Conservation (phyloP, 352 stramenopile species). For the Globisporangium alternatum region DNA sequence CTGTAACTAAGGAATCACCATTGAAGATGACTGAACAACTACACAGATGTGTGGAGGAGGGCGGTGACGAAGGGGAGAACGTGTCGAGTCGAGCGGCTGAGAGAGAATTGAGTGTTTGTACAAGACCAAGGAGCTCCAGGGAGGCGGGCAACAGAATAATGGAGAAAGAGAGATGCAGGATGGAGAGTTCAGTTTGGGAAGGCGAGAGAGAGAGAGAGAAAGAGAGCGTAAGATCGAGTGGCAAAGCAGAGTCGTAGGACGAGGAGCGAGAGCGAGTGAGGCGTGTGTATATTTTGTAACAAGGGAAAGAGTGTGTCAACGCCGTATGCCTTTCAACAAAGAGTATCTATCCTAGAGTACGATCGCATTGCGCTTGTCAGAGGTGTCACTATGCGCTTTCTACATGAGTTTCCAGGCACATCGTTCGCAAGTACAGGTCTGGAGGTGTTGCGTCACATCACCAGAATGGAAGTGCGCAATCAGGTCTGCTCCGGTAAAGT, state of each 20-base stretch:
- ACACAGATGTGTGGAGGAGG: too few relatives aligned
- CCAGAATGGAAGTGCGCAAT: constrained; percentile 5
- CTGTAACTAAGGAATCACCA: background rate
- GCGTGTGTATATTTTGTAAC: constrained; percentile 8
- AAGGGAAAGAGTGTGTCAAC: background rate
- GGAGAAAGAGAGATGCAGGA: background rate
- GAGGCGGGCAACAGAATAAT: background rate
- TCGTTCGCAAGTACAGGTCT: too few relatives aligned
- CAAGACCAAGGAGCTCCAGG: constrained; percentile 2
- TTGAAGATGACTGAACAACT: background rate
- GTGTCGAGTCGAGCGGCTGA: background rate
- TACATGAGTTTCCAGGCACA: too few relatives aligned
- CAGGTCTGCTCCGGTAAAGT: background rate
- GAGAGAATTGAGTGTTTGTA: constrained; percentile 3
- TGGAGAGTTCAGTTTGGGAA: background rate
- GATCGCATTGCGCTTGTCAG: background rate
- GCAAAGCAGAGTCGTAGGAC: background rate
- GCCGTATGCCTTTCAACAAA: background rate
- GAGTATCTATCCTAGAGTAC: too few relatives aligned
- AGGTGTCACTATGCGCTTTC: too few relatives aligned
- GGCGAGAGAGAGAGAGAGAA: background rate
- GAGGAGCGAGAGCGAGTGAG: background rate
- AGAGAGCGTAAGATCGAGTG: background rate
- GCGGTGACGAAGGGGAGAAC: background rate
- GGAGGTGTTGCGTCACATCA: background rate